Base-by-base conservation (phyloP, 2,329 filamentous ascomycete species). In the Apiospora aurea region DNA sequence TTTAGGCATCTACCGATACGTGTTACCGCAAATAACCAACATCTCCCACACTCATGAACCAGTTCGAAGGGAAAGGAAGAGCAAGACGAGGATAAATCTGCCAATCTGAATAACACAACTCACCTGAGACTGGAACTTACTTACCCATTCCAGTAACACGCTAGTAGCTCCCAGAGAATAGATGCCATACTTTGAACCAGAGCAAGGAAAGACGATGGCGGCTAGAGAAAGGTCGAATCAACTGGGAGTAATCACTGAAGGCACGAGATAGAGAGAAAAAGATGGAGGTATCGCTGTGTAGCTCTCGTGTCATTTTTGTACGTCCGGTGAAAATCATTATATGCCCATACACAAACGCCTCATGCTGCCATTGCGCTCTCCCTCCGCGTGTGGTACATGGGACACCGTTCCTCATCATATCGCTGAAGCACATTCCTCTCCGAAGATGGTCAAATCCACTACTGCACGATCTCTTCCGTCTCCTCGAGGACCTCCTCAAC, bases 401-500 rank as follows among this genome's bases (percentile, higher is more conserved):
- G 43, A 44, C 46, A 10, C 49, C 16, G 41, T 8, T 49, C 41
- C 41, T 68, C 21, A 13, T 44, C 18, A n/a, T 44, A 51, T 67
- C 69, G 34, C 61, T 43, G 46, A 41, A 38, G 57, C 24, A 67
- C 7, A 21, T 53, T 53, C 46, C 44, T 26, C 69, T 18, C 44
- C 57, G 72, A 72, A 64, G 34, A 41, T 14, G 6, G 34, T 34
- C 34, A 67, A 47, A 51, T 41, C 67, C 67, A 38, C 29, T 57
- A 81, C 68, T 79, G 74, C 70, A 91, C 80, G 76, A 91, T 83
- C 83, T 98, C 96, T 87, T 98, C 96, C 72, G 87, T 92, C 89
- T 98, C 93, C 84, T 95, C 90, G 69, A 91, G 82, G 29, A 91
- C 96, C 85, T 98, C 95, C 84, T 94, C 92, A 75, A 94, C 91